A percentile compares a stretch with the other conserved stretches of the same genome.
Conservation (phyloP, 495 filamentous ascomycete species). For the Hapsidospora chrysogenum region DNA sequence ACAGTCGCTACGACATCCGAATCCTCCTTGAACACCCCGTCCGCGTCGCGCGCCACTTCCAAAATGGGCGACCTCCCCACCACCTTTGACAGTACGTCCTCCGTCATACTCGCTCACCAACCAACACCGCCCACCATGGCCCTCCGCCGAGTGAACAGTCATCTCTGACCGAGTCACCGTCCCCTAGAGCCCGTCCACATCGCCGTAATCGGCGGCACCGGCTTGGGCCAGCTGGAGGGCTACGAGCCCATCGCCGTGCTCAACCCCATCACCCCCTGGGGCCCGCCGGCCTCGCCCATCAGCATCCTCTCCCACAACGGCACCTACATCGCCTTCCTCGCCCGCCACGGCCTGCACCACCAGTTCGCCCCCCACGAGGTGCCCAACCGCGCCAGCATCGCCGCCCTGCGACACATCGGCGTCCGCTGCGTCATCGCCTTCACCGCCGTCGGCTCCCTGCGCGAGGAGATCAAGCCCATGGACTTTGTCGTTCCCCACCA, state of each 20-base stretch:
- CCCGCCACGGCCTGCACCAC: conserved; percentile 79
- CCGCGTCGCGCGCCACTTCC: too few relatives aligned
- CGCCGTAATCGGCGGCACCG: conserved; percentile 93
- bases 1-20: too few relatives aligned
- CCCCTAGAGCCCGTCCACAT: conserved; percentile 60
- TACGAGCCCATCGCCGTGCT: conserved; percentile 71
- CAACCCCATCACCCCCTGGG: conserved; percentile 73
- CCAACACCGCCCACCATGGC: background rate
- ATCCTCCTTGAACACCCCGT: too few relatives aligned
- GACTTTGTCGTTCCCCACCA: conserved; percentile 95
- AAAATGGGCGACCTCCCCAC: conserved; percentile 8
- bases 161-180: background rate
- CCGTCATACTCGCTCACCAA: too few relatives aligned
- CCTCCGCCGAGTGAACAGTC: background rate
- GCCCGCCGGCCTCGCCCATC: conserved; percentile 76
- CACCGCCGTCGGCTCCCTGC: conserved; percentile 84
- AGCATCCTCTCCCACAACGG: conserved; percentile 69
- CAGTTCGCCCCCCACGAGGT: conserved; percentile 86
- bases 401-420: conserved; percentile 75
- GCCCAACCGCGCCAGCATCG: conserved; percentile 82
- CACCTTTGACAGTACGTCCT: conserved; percentile 9
- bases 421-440: conserved; percentile 86
- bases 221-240: conserved; percentile 50
- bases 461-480: conserved; percentile 78
- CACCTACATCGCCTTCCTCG: conserved; percentile 79